Conservation (phyloP, 805 yeast genomes). For the Yarrowia alimentaria region DNA sequence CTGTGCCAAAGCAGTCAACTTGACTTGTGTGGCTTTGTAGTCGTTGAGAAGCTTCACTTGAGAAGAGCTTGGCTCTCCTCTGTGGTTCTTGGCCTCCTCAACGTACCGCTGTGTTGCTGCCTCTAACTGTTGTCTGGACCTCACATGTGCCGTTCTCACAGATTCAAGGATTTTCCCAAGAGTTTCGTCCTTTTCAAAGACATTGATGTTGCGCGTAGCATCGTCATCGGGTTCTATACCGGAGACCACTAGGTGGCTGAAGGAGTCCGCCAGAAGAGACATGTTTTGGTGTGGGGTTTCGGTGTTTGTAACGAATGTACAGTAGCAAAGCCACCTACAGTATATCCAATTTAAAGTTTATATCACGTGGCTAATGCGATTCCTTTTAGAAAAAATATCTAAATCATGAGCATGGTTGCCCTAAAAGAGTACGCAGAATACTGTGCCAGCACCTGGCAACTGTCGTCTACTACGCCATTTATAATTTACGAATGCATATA, state of each 20-base stretch:
- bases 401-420: too few species aligned
- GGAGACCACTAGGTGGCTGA: constrained; percentile 5
- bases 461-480: too few species aligned
- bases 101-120: not conserved
- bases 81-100: constrained; percentile 17
- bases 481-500: too few species aligned
- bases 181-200: constrained; percentile 8
- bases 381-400: too few species aligned
- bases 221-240: constrained; percentile 12
- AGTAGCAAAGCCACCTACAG: too few species aligned
- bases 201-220: not conserved
- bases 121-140: constrained; percentile 7
- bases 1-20: constrained; percentile 7
- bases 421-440: too few species aligned
- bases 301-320: too few species aligned
- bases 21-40: constrained; percentile 17
- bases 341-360: too few species aligned
- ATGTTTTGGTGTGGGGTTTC: not conserved
- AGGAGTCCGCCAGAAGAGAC: constrained; percentile 23
- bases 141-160: constrained; percentile 3
- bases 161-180: constrained; percentile 8
- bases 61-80: constrained; percentile 4
- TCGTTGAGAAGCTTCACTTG: constrained; percentile 23
- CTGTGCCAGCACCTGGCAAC: too few species aligned
- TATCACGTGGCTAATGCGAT: too few species aligned